phyloP scores from a whole-genome alignment of 2,329 filamentous ascomycete genomes.

The Colletotrichum sansevieriae region DNA sequence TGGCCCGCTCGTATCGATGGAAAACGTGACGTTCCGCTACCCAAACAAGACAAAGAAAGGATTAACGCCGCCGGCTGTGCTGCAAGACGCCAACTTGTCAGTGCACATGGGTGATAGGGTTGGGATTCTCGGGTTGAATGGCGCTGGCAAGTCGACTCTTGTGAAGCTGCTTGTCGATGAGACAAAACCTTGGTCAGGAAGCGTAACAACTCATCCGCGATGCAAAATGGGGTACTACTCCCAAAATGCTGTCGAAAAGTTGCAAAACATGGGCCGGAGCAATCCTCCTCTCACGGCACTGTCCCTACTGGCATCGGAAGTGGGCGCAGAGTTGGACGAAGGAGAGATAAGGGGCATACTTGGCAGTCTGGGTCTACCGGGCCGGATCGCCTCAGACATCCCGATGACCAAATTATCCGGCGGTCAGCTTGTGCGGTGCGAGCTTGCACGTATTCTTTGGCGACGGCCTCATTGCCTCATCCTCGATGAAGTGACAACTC shows the following conservation, averaged over 20 bases:
- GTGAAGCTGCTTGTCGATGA: conserved; percentile 77
- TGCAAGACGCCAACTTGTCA: conserved; percentile 75
- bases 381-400: conserved; percentile 78
- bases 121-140: conserved; percentile 84
- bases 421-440: conserved; percentile 78
- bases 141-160: conserved; percentile 84
- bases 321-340: conserved; percentile 68
- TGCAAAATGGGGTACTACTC: conserved; percentile 82
- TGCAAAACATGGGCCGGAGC: conserved; percentile 65
- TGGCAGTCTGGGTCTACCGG: conserved; percentile 76
- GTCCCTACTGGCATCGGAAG: conserved; percentile 69
- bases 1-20: conserved; percentile 78
- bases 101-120: conserved; percentile 81
- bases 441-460: conserved; percentile 78
- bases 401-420: conserved; percentile 81
- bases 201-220: conserved; percentile 74
- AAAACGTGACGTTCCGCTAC: conserved; percentile 78
- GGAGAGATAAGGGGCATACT: conserved; percentile 77
- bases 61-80: conserved; percentile 57
- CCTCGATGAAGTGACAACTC: conserved; percentile 86
- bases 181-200: conserved; percentile 70
- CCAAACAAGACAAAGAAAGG: conserved; percentile 44
- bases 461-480: conserved; percentile 78
- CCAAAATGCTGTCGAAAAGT: conserved; percentile 80
- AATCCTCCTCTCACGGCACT: conserved; percentile 73